These are phyloP conservation scores for Calonectria honghensis DNA, from an alignment of 2,329 filamentous ascomycete genomes.

Conservation along the genomic window DNA sequence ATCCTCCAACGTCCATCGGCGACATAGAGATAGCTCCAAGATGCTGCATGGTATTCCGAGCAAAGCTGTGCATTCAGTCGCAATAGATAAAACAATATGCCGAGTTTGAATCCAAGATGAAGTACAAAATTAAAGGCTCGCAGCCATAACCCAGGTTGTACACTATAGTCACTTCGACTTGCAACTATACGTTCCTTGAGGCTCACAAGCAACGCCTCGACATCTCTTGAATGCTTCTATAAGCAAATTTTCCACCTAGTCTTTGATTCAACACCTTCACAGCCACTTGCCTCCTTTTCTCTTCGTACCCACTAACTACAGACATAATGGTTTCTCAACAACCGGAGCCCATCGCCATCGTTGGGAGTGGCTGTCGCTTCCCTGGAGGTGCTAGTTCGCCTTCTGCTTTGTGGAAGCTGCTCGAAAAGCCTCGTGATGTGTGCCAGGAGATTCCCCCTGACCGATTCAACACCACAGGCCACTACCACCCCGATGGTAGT, in stretches of 20 bases:
- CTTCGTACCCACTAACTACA: neutral
- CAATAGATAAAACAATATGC: neutral
- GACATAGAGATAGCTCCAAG: neutral
- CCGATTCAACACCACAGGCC: neutral
- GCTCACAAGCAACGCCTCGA: neutral
- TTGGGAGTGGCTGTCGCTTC: slow-evolving; percentile 8
- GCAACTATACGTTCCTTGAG: neutral
- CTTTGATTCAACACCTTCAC: neutral
- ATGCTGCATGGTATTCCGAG: neutral
- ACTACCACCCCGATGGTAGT: neutral
- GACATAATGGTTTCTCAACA: neutral
- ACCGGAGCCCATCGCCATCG: slow-evolving; percentile 51
- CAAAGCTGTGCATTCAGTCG: neutral
- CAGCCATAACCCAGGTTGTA: neutral
- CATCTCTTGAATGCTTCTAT: neutral
- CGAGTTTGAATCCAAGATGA: neutral
- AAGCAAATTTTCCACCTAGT: neutral
- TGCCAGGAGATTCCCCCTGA: neutral
- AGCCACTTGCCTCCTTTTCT: neutral
- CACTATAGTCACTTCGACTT: neutral
- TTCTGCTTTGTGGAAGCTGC: neutral
- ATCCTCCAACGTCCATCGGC: neutral
- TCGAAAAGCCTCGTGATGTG: neutral
- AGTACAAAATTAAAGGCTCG: neutral
- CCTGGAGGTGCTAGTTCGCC: slow-evolving; percentile 11